Evolutionary conservation across 208 protist species (phyloP).

Genomic region (Leishmania aethiopica): DNA sequence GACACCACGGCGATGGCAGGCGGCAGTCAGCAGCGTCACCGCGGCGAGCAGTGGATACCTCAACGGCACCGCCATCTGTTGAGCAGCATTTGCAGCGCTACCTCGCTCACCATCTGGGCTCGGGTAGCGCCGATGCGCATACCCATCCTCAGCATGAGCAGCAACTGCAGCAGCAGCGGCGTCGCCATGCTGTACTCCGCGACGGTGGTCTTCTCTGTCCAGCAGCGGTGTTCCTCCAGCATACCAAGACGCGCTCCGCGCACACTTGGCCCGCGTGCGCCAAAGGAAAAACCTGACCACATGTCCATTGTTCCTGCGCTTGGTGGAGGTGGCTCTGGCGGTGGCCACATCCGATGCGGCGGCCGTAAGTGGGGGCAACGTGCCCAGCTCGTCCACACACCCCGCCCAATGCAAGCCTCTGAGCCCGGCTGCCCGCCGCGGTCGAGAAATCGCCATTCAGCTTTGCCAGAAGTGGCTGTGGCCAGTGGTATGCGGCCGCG

Average conservation of each 20-base stretch:
- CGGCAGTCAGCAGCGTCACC: not conserved
- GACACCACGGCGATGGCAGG: not conserved
- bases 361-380: not conserved
- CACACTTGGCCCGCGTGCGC: slow-evolving; percentile 19
- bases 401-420: not conserved
- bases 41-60: too few species aligned
- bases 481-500: slow-evolving; percentile 21
- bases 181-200: not conserved
- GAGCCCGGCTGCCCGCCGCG: slow-evolving; percentile 2
- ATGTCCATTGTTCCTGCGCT: slow-evolving; percentile 47
- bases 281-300: slow-evolving; percentile 42
- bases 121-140: not conserved
- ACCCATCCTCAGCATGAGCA: not conserved
- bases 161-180: not conserved
- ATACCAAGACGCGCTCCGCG: slow-evolving; percentile 27
- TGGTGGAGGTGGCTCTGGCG: slow-evolving; percentile 46
- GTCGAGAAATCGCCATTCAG: slow-evolving; percentile 11
- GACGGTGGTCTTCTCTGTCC: slow-evolving; percentile 26
- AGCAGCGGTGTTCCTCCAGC: slow-evolving; percentile 13
- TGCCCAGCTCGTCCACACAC: too few species aligned
- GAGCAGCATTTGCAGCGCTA: slow-evolving; percentile 28
- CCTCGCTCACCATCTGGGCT: slow-evolving; percentile 4
- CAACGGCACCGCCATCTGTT: not conserved
- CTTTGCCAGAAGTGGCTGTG: slow-evolving; percentile 29
- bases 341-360: not conserved